phyloP scores from a whole-genome alignment of 306 rosid species.

The Quercus gilva region DNA sequence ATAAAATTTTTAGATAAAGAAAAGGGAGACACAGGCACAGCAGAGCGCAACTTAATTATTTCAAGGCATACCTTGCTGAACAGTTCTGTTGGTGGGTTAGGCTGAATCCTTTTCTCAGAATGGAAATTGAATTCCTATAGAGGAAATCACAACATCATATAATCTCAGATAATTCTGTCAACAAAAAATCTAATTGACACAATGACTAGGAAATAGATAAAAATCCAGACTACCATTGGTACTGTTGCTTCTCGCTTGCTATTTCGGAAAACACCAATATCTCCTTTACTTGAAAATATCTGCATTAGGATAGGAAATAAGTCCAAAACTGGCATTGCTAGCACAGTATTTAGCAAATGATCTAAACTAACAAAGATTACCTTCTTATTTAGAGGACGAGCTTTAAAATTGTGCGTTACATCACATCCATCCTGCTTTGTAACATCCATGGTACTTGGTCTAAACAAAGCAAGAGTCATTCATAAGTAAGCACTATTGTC shows the following conservation, averaged over 20 bases:
- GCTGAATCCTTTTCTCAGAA: constrained; percentile 60
- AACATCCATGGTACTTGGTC: constrained; percentile 56
- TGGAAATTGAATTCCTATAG: constrained; percentile 79
- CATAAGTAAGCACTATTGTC: constrained; percentile 22
- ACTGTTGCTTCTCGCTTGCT: constrained; percentile 78
- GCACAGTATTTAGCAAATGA: background rate
- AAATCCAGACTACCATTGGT: constrained; percentile 56
- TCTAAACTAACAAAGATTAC: constrained; percentile 29
- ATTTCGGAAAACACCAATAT: constrained; percentile 77
- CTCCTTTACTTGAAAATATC: constrained; percentile 88
- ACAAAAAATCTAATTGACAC: background rate
- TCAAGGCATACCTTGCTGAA: constrained; percentile 68
- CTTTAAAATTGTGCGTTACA: constrained; percentile 56
- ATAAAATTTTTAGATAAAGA: background rate
- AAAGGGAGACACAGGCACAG: background rate
- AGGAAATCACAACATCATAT: constrained; percentile 32
- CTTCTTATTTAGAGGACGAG: constrained; percentile 76
- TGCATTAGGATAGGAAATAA: constrained; percentile 35
- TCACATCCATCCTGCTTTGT: constrained; percentile 48
- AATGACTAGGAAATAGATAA: constrained; percentile 5
- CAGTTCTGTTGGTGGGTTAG: constrained; percentile 71
- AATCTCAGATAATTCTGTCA: background rate
- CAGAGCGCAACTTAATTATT: background rate
- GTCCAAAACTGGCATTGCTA: background rate
- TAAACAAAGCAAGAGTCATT: constrained; percentile 24